Evolutionary conservation across 257 asterid species (phyloP).

Genomic region (Eustoma russellianum): DNA sequence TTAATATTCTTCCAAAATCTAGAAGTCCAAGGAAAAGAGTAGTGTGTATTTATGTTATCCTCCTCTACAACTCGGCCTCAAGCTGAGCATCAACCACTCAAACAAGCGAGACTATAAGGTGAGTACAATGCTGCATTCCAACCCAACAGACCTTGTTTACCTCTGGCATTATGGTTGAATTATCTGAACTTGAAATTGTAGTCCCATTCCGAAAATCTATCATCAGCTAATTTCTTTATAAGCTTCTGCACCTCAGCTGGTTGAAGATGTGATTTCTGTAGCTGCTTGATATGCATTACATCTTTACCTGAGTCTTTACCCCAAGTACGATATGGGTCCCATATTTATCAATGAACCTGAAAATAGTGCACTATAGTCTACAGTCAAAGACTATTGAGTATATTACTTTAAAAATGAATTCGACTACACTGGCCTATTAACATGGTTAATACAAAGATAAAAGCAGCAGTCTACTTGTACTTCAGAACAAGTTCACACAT

Average conservation of each 20-base stretch:
- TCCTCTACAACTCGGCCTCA: background rate
- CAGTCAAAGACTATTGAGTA: background rate
- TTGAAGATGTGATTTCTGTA: slow-evolving; percentile 62
- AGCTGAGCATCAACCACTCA: background rate
- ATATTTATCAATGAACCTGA: slow-evolving; percentile 87
- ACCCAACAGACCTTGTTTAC: slow-evolving; percentile 27
- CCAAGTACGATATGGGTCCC: slow-evolving; percentile 92
- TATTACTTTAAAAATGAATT: no score
- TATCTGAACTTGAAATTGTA: slow-evolving; percentile 20
- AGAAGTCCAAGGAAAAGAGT: no score
- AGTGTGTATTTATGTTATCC: no score
- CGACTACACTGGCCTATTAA: no score
- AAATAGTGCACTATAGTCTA: slow-evolving; percentile 18
- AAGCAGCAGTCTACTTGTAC: no score
- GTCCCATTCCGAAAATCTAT: slow-evolving; percentile 39
- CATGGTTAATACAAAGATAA: no score
- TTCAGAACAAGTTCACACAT: no score
- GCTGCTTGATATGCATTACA: slow-evolving; percentile 88
- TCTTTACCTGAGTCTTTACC: slow-evolving; percentile 97
- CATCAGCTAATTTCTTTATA: slow-evolving; percentile 77
- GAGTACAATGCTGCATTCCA: background rate
- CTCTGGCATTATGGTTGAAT: slow-evolving; percentile 43
- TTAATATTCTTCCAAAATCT: no score
- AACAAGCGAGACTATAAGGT: no score
- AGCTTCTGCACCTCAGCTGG: slow-evolving; percentile 72